A percentile compares a stretch with the other conserved stretches of the same genome.
phyloP scores from a whole-genome alignment of 441 rosid genomes.

The Adansonia gregorii region DNA sequence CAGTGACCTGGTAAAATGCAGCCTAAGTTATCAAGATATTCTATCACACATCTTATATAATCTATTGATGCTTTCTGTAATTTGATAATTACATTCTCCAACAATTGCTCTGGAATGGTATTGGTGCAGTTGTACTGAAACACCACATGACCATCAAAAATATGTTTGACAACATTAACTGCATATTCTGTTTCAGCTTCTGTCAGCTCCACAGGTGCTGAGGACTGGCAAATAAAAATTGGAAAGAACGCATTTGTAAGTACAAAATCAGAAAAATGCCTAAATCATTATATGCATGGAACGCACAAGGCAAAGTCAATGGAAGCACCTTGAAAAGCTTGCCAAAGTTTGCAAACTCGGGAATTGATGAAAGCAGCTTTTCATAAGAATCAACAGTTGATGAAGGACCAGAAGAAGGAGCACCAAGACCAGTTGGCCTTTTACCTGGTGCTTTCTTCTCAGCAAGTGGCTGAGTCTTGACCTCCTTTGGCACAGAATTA shows the following conservation, averaged over 20 bases:
- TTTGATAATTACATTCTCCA: constrained; percentile 77
- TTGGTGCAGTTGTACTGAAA: constrained; percentile 97
- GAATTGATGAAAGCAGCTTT: constrained; percentile 77
- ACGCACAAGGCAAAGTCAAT: constrained; percentile 11
- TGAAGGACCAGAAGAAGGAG: constrained; percentile 60
- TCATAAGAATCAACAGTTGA: constrained; percentile 80
- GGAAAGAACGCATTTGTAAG: constrained; percentile 26
- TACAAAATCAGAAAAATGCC: constrained; percentile 5
- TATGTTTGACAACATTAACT: constrained; percentile 92
- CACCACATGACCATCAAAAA: constrained; percentile 80
- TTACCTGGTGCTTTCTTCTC: constrained; percentile 95
- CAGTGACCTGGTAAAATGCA: constrained; percentile 63
- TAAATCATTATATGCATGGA: constrained; percentile 13
- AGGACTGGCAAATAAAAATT: constrained; percentile 56
- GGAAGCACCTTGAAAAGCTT: constrained; percentile 82
- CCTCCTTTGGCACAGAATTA: constrained; percentile 82
- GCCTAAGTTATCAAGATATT: constrained; percentile 22
- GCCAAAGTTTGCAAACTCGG: constrained; percentile 78
- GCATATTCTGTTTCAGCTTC: constrained; percentile 99
- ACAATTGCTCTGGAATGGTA: constrained; percentile 89
- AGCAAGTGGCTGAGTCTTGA: constrained; percentile 80
- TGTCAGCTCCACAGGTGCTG: constrained; percentile 90
- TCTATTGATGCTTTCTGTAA: constrained; percentile 14
- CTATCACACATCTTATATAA: constrained; percentile 21
- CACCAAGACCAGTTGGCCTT: constrained; percentile 86